Base-by-base conservation (phyloP, 2,329 filamentous ascomycete genomes). In the Beauveria caledonica region DNA sequence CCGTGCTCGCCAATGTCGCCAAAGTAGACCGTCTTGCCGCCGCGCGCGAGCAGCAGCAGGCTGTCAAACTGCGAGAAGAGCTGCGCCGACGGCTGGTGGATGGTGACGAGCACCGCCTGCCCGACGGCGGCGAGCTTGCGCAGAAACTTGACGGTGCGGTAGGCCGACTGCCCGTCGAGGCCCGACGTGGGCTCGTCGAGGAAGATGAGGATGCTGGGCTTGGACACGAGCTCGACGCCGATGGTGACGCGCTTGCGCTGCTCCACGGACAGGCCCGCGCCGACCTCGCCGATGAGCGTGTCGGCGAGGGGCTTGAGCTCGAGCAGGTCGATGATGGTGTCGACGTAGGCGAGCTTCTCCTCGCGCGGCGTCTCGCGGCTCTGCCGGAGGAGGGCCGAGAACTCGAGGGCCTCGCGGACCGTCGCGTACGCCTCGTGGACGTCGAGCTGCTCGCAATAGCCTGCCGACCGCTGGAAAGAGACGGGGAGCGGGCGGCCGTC, bases 401-500 rank as follows among this genome's bases (percentile, higher is more conserved):
- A 92, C 60, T 83, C 81, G 5, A 93, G 77, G 1, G 89, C 88
- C 70, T 93, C 89, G 17, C 89, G 82, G 4, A 92, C 89, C 0
- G 90, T 93, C 1, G 86, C 81, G 0, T 83, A 89, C 1, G 84
- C 77, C 60, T 91, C 80, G 68, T 93, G 90, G 1, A 93, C 79
- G 74, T 94, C 90, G 63, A 92, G 86, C 70, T 94, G 90, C 69
- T 92, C 87, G 62, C 88, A 88, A 67, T 92, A 92, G 36, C 89
- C 89, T 0, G 88, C 89, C 65, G 88, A 90, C 15, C 89, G 83
- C 68, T 92, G 88, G 77, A 92, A 92, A 0, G 86, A 89, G 2
- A 84, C 79, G 33, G 90, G 87, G 5, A 88, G 80, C 11, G 83
- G 85, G 9, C 81, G 82, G 1, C 89, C 89, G 64, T 93, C 88